Evolutionary conservation across 106 monocot genomes (phyloP), one percentile per base, ranked within the genome.

Genomic region (Dendrobium chrysotoxum): DNA sequence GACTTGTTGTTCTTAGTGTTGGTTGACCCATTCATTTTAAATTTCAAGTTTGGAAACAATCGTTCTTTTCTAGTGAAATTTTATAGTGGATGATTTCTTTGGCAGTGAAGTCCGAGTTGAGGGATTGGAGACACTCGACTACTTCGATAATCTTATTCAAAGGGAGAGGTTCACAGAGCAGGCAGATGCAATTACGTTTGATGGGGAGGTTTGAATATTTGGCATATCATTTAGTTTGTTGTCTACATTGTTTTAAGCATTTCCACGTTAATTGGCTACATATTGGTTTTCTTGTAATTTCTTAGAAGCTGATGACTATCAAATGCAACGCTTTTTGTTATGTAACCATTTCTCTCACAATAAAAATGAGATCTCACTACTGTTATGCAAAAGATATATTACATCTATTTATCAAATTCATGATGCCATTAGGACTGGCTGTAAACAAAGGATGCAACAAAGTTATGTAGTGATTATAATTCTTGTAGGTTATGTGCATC

Each of bases 91-190:
- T 39, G 18, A 17, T 84, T 79, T 68, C 26, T 68, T 85, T 79
- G 81, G 57, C 85, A 91, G 91, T 86, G 91, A 91, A 81, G 86
- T 91, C 18, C 88, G 91, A 72, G 88, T 91, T 77, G 91, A 91
- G 83, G 91, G 91, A 12, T 81, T 91, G 47, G 91, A 91, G 79
- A 91, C 88, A 12, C 88, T 91, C n/a, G 91, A 91, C 71, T 91
- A 91, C 85, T 86, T 91, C 40, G 91, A 91, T 85, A 88, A 91
- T 79, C 80, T 91, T 58, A 79, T 75, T 75, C 61, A 82, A 53
- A 78, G 75, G 58, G 85, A 91, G 82, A 82, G 86, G 74, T 88
- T 86, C 71, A 88, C 88, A 2, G 91, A 91, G 53, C 91, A 91
- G 46, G 85, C 88, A 2, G 91, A 91, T 83, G 91, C 91, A 31